phyloP scores from a whole-genome alignment of 306 rosid species.

The Psophocarpus tetragonolobus region DNA sequence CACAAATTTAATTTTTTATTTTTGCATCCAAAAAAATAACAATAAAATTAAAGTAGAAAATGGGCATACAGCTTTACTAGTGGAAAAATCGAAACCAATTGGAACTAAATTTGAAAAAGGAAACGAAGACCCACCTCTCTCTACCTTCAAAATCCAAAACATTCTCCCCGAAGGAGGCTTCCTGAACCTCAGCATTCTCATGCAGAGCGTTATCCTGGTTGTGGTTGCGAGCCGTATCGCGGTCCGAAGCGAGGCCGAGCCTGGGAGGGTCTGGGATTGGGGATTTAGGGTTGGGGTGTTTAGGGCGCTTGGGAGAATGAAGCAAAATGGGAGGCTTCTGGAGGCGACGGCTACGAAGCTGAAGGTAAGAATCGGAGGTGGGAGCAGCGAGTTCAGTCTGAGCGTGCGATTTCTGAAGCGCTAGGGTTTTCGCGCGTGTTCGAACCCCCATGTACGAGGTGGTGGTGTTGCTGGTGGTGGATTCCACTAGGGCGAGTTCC shows the following conservation, averaged over 20 bases:
- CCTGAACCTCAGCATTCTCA: slow-evolving; percentile 49
- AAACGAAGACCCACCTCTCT: slow-evolving; percentile 72
- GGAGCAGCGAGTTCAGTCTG: slow-evolving; percentile 28
- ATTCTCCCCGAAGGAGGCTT: slow-evolving; percentile 90
- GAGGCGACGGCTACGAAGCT: slow-evolving; percentile 86
- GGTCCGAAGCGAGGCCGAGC: slow-evolving; percentile 41
- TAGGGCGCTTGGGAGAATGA: slow-evolving; percentile 48
- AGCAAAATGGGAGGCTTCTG: slow-evolving; percentile 50
- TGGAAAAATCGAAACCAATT: not conserved
- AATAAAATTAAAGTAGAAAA: not conserved
- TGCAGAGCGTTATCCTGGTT: slow-evolving; percentile 31
- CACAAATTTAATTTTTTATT: not conserved
- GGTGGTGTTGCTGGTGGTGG: slow-evolving; percentile 45
- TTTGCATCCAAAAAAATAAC: not conserved
- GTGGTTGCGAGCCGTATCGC: not conserved
- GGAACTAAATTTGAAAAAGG: not conserved
- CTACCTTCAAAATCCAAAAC: slow-evolving; percentile 80
- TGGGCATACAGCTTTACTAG: not conserved
- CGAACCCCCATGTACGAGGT: slow-evolving; percentile 67
- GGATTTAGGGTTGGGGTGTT: slow-evolving; percentile 45
- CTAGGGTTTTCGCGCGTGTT: slow-evolving; percentile 96
- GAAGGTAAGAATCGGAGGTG: slow-evolving; percentile 66
- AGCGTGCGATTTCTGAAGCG: slow-evolving; percentile 55
- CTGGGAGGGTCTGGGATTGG: slow-evolving; percentile 34
- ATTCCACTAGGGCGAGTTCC: slow-evolving; percentile 63